These are phyloP conservation scores for Arabidopsis suecica DNA, from an alignment of 345 rosid genomes.

Conservation along the genomic window DNA sequence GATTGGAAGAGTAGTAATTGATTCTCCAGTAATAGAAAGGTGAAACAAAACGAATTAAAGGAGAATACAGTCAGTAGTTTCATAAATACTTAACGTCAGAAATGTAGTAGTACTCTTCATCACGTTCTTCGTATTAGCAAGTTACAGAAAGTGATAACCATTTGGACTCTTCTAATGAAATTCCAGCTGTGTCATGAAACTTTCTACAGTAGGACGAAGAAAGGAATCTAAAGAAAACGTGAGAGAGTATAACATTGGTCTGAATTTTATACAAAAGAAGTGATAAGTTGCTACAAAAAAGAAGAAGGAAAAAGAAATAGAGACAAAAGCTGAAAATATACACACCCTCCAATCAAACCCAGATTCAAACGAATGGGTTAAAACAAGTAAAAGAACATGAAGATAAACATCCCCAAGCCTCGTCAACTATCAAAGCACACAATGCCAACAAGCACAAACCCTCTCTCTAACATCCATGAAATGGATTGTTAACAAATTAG, in stretches of 20 bases:
- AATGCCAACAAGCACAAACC: constrained; percentile 25
- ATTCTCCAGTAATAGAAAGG: neutral
- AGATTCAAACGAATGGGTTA: constrained; percentile 29
- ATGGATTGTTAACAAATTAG: constrained; percentile 26
- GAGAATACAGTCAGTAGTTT: neutral
- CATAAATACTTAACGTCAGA: neutral
- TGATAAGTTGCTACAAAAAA: constrained; percentile 6
- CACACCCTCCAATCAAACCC: constrained; percentile 41
- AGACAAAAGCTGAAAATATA: constrained; percentile 20
- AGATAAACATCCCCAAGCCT: constrained; percentile 33
- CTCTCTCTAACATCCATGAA: constrained; percentile 24
- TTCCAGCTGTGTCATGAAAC: constrained; percentile 22
- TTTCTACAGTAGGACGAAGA: constrained; percentile 6
- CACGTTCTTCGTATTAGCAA: constrained; percentile 24
- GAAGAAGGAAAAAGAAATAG: neutral
- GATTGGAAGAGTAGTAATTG: neutral
- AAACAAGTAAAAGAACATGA: neutral
- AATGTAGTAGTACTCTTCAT: neutral
- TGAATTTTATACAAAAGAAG: constrained; percentile 41
- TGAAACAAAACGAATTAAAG: neutral
- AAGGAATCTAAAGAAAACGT: constrained; percentile 23
- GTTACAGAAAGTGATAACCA: constrained; percentile 17
- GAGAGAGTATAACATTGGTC: constrained; percentile 31
- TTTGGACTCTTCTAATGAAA: neutral
- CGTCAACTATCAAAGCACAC: constrained; percentile 39